Conservation (phyloP, 257 asterid species). For the Anisodus tanguticus region DNA sequence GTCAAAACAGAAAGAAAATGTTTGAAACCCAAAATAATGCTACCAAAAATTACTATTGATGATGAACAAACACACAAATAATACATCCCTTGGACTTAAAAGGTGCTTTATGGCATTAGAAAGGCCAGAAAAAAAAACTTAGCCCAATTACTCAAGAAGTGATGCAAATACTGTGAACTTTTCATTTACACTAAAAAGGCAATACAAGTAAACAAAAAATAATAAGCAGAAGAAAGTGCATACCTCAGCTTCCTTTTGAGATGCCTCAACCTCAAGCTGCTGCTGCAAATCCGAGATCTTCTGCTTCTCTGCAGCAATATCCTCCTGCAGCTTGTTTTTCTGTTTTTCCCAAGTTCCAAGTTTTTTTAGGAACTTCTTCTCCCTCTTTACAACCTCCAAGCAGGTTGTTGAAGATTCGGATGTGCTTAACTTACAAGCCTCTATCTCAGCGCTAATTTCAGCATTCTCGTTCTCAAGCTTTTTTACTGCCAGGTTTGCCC, state of each 20-base stretch:
- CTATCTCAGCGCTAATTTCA: conserved; percentile 86
- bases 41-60: background rate
- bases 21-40: background rate
- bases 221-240: conserved; percentile 27
- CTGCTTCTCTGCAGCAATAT: conserved; percentile 62
- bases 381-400: conserved; percentile 75
- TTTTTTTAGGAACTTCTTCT: conserved; percentile 38
- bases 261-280: conserved; percentile 57
- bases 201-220: background rate
- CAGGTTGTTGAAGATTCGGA: conserved; percentile 72
- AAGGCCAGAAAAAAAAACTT: background rate
- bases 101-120: background rate
- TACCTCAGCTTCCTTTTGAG: conserved; percentile 74
- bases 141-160: background rate
- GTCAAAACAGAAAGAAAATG: background rate
- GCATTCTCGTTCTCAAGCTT: conserved; percentile 82
- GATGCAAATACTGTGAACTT: background rate
- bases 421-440: conserved; percentile 79
- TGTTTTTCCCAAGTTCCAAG: conserved; percentile 49
- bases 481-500: conserved; percentile 72
- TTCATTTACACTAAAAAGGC: no score
- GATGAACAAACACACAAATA: background rate
- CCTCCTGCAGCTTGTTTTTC: conserved; percentile 76
- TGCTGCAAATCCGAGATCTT: conserved; percentile 60
- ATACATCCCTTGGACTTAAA: background rate